A percentile compares a stretch with the other conserved stretches of the same genome.
phyloP scores from a whole-genome alignment of 805 yeast species.

The Yamadazyma tumulicola region DNA sequence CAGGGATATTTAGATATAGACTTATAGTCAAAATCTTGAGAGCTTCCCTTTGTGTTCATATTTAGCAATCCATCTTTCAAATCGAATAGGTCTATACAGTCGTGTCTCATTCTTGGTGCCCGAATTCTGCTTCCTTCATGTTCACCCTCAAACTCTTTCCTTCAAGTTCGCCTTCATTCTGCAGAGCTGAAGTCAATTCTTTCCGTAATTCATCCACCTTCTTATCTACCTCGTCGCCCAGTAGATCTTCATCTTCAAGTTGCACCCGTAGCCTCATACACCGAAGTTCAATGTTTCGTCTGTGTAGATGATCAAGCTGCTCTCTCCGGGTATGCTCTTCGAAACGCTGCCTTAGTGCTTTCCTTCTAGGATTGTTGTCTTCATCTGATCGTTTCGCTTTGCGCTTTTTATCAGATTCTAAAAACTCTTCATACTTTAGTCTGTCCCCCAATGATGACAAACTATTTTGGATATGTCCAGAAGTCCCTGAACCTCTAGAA shows the following conservation, averaged over 20 bases:
- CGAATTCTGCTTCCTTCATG: too few species aligned
- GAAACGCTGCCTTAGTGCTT: slow-evolving; percentile 11
- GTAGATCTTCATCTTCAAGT: slow-evolving; percentile 46
- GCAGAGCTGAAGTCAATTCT: too few species aligned
- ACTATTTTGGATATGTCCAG: slow-evolving; percentile 56
- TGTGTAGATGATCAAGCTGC: slow-evolving; percentile 31
- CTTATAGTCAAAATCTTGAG: background rate
- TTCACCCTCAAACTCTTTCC: too few species aligned
- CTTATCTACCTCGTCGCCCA: slow-evolving; percentile 26
- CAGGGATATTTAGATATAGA: background rate
- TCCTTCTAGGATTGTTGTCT: slow-evolving; percentile 15
- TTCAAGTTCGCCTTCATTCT: too few species aligned
- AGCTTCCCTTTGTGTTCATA: background rate
- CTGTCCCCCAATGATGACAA: slow-evolving; percentile 20
- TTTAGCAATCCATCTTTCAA: too few species aligned
- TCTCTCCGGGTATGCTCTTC: slow-evolving; percentile 19
- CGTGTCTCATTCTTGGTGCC: too few species aligned
- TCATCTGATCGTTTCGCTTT: slow-evolving; percentile 9
- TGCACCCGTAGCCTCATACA: slow-evolving; percentile 50
- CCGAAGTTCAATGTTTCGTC: slow-evolving; percentile 40
- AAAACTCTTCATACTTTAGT: slow-evolving; percentile 20
- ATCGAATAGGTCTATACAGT: too few species aligned
- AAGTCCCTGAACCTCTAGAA: slow-evolving; percentile 61
- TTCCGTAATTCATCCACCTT: slow-evolving; percentile 19
- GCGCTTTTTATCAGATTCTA: slow-evolving; percentile 14